These are phyloP conservation scores for Colletotrichum trifolii DNA, from an alignment of 2,329 filamentous ascomycete genomes.

Conservation along the genomic window DNA sequence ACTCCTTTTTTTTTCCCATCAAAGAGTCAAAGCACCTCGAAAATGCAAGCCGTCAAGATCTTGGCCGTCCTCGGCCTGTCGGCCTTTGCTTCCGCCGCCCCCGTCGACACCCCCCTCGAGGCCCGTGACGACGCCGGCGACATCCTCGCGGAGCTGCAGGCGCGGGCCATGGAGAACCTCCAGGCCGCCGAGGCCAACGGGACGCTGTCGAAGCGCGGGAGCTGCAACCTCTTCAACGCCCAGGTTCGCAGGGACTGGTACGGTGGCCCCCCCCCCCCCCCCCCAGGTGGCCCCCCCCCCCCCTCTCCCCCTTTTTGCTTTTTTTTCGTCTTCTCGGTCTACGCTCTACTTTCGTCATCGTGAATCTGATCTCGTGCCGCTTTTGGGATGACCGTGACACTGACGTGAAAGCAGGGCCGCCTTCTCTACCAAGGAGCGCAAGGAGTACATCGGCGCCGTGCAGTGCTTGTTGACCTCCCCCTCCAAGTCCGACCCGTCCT, in stretches of 20 bases:
- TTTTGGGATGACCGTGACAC: neutral
- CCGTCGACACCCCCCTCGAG: constrained; percentile 17
- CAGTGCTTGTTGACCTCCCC: constrained; percentile 34
- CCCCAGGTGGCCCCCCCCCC: neutral
- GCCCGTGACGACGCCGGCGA: constrained; percentile 13
- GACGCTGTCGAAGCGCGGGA: constrained; percentile 17
- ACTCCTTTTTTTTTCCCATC: neutral
- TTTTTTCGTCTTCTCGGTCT: neutral
- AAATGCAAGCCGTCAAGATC: constrained; percentile 23
- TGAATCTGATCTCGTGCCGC: neutral
- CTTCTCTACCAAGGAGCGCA: constrained; percentile 38
- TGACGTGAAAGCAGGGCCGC: constrained; percentile 35
- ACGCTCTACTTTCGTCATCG: neutral
- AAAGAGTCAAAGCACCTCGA: neutral
- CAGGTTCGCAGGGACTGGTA: constrained; percentile 21
- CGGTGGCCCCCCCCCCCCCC: neutral
- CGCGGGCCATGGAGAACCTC: constrained; percentile 24
- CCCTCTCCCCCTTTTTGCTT: no score
- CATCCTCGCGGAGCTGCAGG: constrained; percentile 23
- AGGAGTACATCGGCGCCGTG: constrained; percentile 36
- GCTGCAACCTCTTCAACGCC: constrained; percentile 24
- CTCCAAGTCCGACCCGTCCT: constrained; percentile 15
- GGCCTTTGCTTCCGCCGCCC: constrained; percentile 8
- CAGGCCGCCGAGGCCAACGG: constrained; percentile 24
- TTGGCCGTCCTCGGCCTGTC: constrained; percentile 17